Percentiles rank a stretch among this genome's conserved stretches.
phyloP scores from a whole-genome alignment of 129 eudicot genomes.

The Ambrosia artemisiifolia region DNA sequence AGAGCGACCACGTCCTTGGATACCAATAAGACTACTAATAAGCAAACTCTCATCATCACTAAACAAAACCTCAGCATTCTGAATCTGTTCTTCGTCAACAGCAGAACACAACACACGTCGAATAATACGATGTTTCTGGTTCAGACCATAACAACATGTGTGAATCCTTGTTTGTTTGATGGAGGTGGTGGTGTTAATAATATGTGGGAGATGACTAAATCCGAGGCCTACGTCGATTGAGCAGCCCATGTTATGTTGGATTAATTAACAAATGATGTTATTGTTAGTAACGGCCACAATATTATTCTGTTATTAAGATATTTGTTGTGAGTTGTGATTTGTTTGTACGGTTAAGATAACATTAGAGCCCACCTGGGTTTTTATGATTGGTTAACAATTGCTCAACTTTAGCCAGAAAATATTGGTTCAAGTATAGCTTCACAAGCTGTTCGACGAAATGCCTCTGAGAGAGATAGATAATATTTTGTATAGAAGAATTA shows the following conservation, averaged over 20 bases:
- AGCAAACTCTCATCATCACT: conserved; percentile 57
- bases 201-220: conserved; percentile 21
- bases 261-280: no score
- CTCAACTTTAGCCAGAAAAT: conserved; percentile 7
- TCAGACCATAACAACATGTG: not conserved
- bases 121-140: not conserved
- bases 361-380: no score
- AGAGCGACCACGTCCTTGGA: conserved; percentile 97
- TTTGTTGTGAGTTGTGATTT: no score
- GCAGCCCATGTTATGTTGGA: no score
- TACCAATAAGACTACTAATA: conserved; percentile 72
- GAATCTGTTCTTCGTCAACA: conserved; percentile 27
- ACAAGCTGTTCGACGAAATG: not conserved
- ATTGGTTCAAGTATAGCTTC: not conserved
- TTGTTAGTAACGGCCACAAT: no score
- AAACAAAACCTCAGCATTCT: conserved; percentile 29
- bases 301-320: no score
- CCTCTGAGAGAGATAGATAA: no score
- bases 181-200: not conserved
- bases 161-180: conserved; percentile 15
- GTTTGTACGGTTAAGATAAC: no score
- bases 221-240: conserved; percentile 48
- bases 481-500: no score
- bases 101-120: conserved; percentile 36
- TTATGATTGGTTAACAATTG: no score